Conservation (phyloP, 2,329 filamentous ascomycete species). For the Fusarium sp. region DNA sequence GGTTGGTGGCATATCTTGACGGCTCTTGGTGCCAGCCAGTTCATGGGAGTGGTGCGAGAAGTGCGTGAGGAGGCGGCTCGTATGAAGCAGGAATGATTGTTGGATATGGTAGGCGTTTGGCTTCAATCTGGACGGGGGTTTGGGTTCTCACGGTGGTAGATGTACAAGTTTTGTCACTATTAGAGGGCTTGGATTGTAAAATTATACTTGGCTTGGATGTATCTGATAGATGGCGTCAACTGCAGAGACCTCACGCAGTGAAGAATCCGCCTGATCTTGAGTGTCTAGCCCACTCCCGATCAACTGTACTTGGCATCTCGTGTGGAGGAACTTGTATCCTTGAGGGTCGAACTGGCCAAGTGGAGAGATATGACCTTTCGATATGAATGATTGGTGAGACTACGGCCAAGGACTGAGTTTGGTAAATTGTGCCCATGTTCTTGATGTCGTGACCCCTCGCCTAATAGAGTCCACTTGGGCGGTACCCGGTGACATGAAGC, state of each 20-base stretch:
- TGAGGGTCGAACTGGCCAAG: background rate
- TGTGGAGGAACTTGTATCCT: background rate
- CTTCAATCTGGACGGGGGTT: background rate
- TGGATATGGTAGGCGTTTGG: background rate
- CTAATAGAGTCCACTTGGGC: background rate
- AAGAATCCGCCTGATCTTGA: background rate
- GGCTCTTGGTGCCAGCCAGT: conserved; percentile 62
- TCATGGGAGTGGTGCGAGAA: conserved; percentile 51
- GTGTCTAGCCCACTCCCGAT: background rate
- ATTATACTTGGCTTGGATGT: background rate
- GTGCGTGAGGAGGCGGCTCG: conserved; percentile 36
- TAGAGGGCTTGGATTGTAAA: background rate
- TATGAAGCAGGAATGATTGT: conserved; percentile 32
- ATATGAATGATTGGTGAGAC: background rate
- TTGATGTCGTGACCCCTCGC: background rate
- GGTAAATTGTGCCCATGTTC: background rate
- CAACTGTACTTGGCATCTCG: background rate
- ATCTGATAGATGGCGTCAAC: background rate
- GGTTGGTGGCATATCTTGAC: conserved; percentile 75
- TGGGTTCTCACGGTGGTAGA: background rate
- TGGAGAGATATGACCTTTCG: background rate
- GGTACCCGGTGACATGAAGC: background rate
- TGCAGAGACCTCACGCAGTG: background rate
- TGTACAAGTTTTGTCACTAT: background rate
- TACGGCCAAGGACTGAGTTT: background rate